Conservation (phyloP, 2,329 filamentous ascomycete genomes). For the Epichloe aotearoae region DNA sequence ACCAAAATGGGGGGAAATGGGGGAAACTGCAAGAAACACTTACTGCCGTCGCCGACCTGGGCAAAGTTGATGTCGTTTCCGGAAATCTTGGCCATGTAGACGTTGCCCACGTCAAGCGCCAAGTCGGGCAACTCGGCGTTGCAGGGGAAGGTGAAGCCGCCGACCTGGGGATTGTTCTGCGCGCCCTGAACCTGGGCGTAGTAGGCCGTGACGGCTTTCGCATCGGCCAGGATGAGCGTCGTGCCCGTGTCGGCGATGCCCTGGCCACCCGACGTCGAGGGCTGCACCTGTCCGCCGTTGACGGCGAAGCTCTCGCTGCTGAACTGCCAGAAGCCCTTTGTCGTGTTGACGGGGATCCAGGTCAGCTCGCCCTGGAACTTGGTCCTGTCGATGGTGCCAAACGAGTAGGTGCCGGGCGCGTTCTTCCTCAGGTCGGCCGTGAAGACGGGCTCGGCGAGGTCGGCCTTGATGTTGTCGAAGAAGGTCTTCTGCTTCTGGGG, state of each 20-base stretch:
- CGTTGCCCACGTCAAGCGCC: slow-evolving; percentile 41
- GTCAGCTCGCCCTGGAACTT: slow-evolving; percentile 51
- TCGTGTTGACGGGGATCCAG: slow-evolving; percentile 48
- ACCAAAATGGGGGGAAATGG: not conserved
- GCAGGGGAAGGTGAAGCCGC: slow-evolving; percentile 34
- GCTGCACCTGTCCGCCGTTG: slow-evolving; percentile 5
- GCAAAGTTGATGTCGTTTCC: slow-evolving; percentile 42
- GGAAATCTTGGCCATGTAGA: slow-evolving; percentile 42
- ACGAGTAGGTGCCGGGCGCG: slow-evolving; percentile 53
- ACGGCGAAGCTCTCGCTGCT: slow-evolving; percentile 12
- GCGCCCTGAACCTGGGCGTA: slow-evolving; percentile 29
- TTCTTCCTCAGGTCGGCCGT: slow-evolving; percentile 52
- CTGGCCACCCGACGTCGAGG: slow-evolving; percentile 29
- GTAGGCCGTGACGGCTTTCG: slow-evolving; percentile 34
- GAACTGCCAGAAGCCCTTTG: slow-evolving; percentile 49
- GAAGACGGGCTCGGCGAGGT: slow-evolving; percentile 34
- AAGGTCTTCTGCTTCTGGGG: slow-evolving; percentile 30
- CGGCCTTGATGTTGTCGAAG: slow-evolving; percentile 20
- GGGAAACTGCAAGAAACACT: slow-evolving; percentile 4
- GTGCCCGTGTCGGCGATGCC: slow-evolving; percentile 46
- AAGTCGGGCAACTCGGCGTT: slow-evolving; percentile 31
- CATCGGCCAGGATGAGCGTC: slow-evolving; percentile 46
- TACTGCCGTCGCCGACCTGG: slow-evolving; percentile 35
- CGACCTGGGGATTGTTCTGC: slow-evolving; percentile 21
- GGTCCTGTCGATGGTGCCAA: slow-evolving; percentile 52